These are phyloP conservation scores for Craspedostauros australis DNA, from an alignment of 108 stramenopile genomes.

Conservation along the genomic window DNA sequence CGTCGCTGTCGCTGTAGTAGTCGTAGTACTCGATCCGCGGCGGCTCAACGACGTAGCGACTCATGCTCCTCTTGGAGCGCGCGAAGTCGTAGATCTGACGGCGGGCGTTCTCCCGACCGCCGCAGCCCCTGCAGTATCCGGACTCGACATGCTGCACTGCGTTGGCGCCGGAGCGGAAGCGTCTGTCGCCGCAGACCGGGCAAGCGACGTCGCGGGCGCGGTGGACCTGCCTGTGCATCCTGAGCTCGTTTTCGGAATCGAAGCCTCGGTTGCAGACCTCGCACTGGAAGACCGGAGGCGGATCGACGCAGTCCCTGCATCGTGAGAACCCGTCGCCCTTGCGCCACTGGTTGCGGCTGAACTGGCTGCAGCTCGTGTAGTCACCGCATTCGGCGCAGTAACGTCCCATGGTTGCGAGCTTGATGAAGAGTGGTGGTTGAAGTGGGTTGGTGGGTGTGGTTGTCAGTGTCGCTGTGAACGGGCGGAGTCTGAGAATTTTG, in stretches of 20 bases:
- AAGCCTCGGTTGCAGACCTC: conserved; percentile 40
- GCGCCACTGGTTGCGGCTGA: conserved; percentile 58
- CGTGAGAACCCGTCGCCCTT: conserved; percentile 51
- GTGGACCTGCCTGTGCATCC: conserved; percentile 77
- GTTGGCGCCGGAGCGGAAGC: conserved; percentile 59
- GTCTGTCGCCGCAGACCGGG: conserved; percentile 52
- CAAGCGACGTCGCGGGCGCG: conserved; percentile 61
- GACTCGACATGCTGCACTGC: conserved; percentile 70
- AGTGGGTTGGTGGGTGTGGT: too few species aligned
- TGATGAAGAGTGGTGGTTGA: too few species aligned
- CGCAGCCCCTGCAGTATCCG: conserved; percentile 57
- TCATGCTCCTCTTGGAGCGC: conserved; percentile 22
- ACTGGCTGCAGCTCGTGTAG: conserved; percentile 11
- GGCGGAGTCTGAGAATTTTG: too few species aligned
- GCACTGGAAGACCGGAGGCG: conserved; percentile 18
- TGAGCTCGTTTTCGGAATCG: conserved; percentile 40
- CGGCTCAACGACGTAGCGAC: conserved; percentile 30
- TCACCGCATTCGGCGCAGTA: conserved; percentile 35
- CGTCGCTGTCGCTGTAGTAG: conserved; percentile 1
- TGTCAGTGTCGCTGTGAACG: too few species aligned
- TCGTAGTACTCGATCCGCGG: conserved; percentile 44
- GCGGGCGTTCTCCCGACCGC: conserved; percentile 46
- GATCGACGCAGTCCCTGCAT: conserved; percentile 45
- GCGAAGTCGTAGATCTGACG: conserved; percentile 58
- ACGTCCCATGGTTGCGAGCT: conserved; percentile 58